Evolutionary conservation across 192 early-diverging fungal genomes (phyloP), one percentile per base, ranked within the genome.

Genomic region (Gorgonomyces haynaldii): DNA sequence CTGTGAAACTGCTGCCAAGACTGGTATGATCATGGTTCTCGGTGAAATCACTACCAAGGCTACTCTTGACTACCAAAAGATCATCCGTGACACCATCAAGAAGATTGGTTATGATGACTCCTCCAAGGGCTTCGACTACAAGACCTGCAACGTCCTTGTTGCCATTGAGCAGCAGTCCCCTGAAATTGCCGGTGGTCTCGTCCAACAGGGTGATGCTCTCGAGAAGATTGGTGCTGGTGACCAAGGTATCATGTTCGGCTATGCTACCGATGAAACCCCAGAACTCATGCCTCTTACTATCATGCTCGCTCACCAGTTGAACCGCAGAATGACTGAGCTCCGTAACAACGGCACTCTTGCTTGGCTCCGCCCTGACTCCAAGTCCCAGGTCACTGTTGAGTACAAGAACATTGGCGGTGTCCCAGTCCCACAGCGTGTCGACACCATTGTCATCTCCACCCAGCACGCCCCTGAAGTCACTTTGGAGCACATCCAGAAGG

Each of bases 21-120:
- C 95, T 57, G 95, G 95, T 64, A 91, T 98, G 88, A 83, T 98
- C 73, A 95, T 98, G 90, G 95, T 98, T 26, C 89, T 98, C 65
- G 95, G 95, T 67, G 95, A 98, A 75, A 98, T 98, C 77, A 91
- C 91, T 59, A 98, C 93, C 84, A 90, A 90, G 79, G 93, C 95
- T 34, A 68, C 59, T 43, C 72, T 98, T 45, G 95, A 98, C 81
- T 98, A 94, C 84, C 95, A 98, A 72, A 91, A 92, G 84, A 88
- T 98, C 63, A 93, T 98, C 65, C 89, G 95, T 74, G 79, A 93
- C 67, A 88, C 91, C 62, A 82, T 98, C 81, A 93, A 94, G 82
- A 80, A 89, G 60, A 98, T 98, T 60, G 95, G 95, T 54, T 98
- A 96, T 65, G 95, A 98, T 72, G 87, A 90, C 74, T 98, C 95